Evolutionary conservation across 345 rosid species (phyloP).

Genomic region (Odontarrhena argentea): DNA sequence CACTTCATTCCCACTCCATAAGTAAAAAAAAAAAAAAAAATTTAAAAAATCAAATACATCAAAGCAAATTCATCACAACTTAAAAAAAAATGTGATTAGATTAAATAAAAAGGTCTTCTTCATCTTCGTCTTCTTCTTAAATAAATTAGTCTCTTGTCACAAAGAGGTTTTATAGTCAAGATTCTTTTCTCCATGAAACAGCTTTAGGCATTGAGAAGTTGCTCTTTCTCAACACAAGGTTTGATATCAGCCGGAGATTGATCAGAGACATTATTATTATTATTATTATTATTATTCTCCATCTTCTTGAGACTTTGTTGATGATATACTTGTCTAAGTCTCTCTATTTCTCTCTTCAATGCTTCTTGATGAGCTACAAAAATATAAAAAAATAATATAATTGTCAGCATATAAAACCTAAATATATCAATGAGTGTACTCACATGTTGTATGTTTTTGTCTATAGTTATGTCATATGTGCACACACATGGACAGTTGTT

Average conservation of each 20-base stretch:
- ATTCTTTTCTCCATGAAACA: slow-evolving; percentile 15
- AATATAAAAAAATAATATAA: slow-evolving; percentile 2
- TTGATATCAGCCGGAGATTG: slow-evolving; percentile 42
- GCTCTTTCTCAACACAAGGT: slow-evolving; percentile 41
- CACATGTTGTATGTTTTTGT: slow-evolving; percentile 14
- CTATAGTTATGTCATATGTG: slow-evolving; percentile 14
- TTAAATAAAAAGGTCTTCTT: slow-evolving; percentile 20
- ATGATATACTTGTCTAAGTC: slow-evolving; percentile 74
- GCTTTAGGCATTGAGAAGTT: slow-evolving; percentile 40
- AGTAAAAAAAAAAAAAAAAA: neutral
- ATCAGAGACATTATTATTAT: slow-evolving; percentile 26
- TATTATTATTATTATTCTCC: slow-evolving; percentile 20
- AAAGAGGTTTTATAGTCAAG: slow-evolving; percentile 39
- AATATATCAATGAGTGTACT: slow-evolving; percentile 2
- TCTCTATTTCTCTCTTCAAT: slow-evolving; percentile 87
- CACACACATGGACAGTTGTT: slow-evolving; percentile 44
- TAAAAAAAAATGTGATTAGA: slow-evolving; percentile 31
- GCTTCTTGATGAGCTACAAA: slow-evolving; percentile 87
- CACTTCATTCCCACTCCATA: slow-evolving; percentile 38
- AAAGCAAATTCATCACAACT: slow-evolving; percentile 44
- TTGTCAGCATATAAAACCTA: neutral
- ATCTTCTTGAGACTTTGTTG: slow-evolving; percentile 64
- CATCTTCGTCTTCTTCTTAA: slow-evolving; percentile 1
- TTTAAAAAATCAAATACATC: slow-evolving; percentile 31
- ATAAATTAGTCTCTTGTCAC: slow-evolving; percentile 37